Conservation (phyloP, 331 rosid genomes). For the Saraca asoca region DNA sequence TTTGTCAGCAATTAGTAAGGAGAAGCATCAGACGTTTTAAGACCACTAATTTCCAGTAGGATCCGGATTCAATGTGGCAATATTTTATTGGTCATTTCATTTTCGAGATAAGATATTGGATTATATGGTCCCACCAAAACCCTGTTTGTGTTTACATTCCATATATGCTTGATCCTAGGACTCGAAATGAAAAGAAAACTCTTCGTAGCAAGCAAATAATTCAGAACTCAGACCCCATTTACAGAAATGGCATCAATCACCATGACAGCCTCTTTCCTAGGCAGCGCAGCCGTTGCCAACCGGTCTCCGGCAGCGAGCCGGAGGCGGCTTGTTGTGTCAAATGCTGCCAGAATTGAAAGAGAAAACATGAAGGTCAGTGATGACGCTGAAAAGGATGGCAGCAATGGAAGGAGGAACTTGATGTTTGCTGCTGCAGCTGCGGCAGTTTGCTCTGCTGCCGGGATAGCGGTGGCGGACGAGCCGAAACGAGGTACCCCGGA, state of each 20-base stretch:
- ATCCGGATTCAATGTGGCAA: slow-evolving; percentile 45
- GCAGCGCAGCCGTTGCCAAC: slow-evolving; percentile 32
- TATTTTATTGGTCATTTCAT: slow-evolving; percentile 25
- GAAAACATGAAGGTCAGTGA: slow-evolving; percentile 33
- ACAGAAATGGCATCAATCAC: slow-evolving; percentile 48
- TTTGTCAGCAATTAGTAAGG: background rate
- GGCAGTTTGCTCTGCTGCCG: slow-evolving; percentile 47
- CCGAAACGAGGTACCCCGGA: slow-evolving; percentile 45
- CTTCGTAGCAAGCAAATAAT: slow-evolving; percentile 3
- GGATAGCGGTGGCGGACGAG: slow-evolving; percentile 42
- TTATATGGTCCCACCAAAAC: background rate
- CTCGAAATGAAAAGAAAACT: background rate
- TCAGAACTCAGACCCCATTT: background rate
- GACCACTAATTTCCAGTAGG: slow-evolving; percentile 34
- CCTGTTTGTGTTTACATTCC: slow-evolving; percentile 8
- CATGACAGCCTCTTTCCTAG: slow-evolving; percentile 48
- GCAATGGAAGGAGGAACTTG: slow-evolving; percentile 49
- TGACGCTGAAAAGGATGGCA: slow-evolving; percentile 30
- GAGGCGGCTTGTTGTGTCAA: slow-evolving; percentile 31
- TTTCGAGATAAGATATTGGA: slow-evolving; percentile 42
- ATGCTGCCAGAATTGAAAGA: slow-evolving; percentile 38
- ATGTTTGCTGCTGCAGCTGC: slow-evolving; percentile 52
- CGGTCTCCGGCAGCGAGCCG: slow-evolving; percentile 25
- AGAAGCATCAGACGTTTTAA: background rate
- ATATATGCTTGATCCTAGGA: slow-evolving; percentile 29